phyloP scores from a whole-genome alignment of 169 alveolate genomes.

The Cryptosporidium meleagridis region DNA sequence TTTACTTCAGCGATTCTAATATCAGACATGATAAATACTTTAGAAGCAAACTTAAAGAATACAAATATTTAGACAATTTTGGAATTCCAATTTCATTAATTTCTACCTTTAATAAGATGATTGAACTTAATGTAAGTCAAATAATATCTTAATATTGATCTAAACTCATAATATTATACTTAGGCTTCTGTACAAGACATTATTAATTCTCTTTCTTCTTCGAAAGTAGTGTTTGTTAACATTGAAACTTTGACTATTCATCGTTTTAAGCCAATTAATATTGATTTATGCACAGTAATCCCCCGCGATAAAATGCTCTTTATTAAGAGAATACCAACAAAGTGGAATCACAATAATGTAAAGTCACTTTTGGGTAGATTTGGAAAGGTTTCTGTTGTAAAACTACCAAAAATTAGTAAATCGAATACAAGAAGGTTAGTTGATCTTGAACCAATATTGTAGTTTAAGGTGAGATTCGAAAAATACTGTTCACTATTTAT shows the following conservation, averaged over 20 bases:
- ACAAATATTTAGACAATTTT: background rate
- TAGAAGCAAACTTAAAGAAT: conserved; percentile 31
- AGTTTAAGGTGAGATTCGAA: background rate
- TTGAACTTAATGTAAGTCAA: conserved; percentile 35
- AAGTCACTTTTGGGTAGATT: conserved; percentile 27
- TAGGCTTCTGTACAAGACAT: conserved; percentile 51
- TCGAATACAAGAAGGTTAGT: conserved; percentile 63
- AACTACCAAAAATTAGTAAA: conserved; percentile 63
- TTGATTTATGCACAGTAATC: conserved; percentile 9
- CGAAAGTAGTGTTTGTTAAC: conserved; percentile 31
- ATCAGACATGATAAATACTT: conserved; percentile 61
- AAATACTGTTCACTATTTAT: background rate
- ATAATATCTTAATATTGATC: too few relatives aligned
- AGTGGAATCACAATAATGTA: conserved; percentile 35
- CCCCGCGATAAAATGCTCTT: conserved; percentile 56
- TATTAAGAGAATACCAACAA: conserved; percentile 62
- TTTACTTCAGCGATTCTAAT: conserved; percentile 65
- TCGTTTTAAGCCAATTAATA: conserved; percentile 36
- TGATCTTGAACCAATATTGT: background rate
- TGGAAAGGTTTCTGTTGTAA: conserved; percentile 55
- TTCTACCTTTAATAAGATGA: conserved; percentile 23
- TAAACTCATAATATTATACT: background rate
- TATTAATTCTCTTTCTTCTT: conserved; percentile 39
- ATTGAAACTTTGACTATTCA: conserved; percentile 39
- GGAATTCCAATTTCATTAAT: conserved; percentile 62